phyloP scores from a whole-genome alignment of 2,329 filamentous ascomycete genomes.

The Phyllosticta citribraziliensis region DNA sequence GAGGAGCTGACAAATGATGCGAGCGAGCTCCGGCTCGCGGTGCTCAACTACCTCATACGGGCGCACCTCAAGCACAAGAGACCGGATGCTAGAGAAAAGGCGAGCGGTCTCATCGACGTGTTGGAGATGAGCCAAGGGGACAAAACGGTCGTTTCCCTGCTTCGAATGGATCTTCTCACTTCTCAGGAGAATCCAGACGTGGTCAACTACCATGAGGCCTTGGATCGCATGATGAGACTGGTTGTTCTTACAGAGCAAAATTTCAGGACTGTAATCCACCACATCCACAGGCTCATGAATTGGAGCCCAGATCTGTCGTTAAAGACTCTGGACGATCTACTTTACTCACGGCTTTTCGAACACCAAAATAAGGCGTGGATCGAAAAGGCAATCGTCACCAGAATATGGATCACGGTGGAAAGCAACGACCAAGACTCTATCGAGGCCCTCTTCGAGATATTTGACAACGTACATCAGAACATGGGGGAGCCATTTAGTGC shows the following conservation, averaged over 20 bases:
- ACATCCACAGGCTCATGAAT: conserved; percentile 53
- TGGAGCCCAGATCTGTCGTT: conserved; percentile 21
- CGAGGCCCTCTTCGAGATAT: conserved; percentile 31
- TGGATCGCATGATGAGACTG: conserved; percentile 46
- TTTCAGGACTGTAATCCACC: conserved; percentile 57
- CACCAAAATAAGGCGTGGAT: conserved; percentile 49
- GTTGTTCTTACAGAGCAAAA: conserved; percentile 52
- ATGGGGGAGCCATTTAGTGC: conserved; percentile 43
- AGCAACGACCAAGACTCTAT: conserved; percentile 31
- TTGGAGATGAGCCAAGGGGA: conserved; percentile 55
- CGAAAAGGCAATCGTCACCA: conserved; percentile 58
- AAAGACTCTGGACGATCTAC: conserved; percentile 52
- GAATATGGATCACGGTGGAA: conserved; percentile 50
- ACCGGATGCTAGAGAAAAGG: conserved; percentile 38
- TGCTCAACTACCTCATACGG: conserved; percentile 55
- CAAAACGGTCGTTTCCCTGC: conserved; percentile 54
- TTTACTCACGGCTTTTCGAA: conserved; percentile 46
- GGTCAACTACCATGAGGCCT: conserved; percentile 26
- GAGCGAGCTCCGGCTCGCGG: conserved; percentile 54
- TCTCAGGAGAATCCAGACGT: conserved; percentile 25
- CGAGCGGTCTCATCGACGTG: conserved; percentile 47
- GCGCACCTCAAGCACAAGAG: conserved; percentile 42
- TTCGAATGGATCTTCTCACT: conserved; percentile 60
- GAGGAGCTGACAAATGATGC: conserved; percentile 50
- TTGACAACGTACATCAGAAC: conserved; percentile 39